Conservation (phyloP, 345 rosid genomes). For the Toxicodendron radicans region DNA sequence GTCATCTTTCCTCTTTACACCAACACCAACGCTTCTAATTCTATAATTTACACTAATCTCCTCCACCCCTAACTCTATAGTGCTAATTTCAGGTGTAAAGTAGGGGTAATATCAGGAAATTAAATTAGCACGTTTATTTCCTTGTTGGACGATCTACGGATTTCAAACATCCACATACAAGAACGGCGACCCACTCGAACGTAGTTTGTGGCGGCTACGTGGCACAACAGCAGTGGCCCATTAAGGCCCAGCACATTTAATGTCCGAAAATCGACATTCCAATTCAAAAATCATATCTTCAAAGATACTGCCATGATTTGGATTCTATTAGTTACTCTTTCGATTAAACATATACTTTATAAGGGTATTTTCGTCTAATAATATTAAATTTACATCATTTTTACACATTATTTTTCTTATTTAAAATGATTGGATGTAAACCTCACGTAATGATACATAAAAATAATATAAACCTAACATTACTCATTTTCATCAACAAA, state of each 20-base stretch:
- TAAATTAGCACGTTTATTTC: not conserved
- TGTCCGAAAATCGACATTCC: conserved; percentile 1
- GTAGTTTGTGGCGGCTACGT: conserved; percentile 22
- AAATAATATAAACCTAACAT: no score
- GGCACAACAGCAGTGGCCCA: not conserved
- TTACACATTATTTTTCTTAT: no score
- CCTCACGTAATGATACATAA: no score
- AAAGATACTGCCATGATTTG: not conserved
- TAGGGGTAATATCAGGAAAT: conserved; percentile 2
- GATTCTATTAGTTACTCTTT: not conserved
- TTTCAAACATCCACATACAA: not conserved
- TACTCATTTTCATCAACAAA: conserved; percentile 3
- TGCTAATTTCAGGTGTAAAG: not conserved
- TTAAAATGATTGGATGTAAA: no score
- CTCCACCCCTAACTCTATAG: not conserved
- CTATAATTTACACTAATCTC: not conserved
- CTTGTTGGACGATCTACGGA: not conserved
- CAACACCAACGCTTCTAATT: no score
- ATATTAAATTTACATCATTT: no score
- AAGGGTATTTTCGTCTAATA: conserved; percentile 20
- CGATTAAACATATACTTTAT: not conserved
- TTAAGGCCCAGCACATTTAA: not conserved
- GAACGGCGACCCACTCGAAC: not conserved
- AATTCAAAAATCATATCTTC: not conserved
- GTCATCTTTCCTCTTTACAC: not conserved